A percentile compares a stretch with the other conserved stretches of the same genome.
phyloP scores from a whole-genome alignment of 257 asterid species.

The Euphrasia confusa region DNA sequence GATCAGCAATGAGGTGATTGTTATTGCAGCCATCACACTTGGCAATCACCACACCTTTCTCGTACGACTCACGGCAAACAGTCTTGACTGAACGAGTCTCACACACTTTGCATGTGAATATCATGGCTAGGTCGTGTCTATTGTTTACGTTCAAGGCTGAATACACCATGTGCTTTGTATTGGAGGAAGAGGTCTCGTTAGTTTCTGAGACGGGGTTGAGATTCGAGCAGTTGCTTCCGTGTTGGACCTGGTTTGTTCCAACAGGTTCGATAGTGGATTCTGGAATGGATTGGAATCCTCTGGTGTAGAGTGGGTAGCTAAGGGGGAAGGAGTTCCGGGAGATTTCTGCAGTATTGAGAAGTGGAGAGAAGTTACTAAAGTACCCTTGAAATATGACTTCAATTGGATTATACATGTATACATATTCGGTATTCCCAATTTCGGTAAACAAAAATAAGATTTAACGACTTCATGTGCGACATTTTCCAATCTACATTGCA shows the following conservation, averaged over 20 bases:
- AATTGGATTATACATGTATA: no score
- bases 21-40: constrained; percentile 78
- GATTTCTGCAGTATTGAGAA: constrained; percentile 35
- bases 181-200: constrained; percentile 16
- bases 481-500: neutral
- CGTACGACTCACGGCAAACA: constrained; percentile 68
- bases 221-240: constrained; percentile 33
- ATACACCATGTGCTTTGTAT: constrained; percentile 36
- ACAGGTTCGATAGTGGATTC: constrained; percentile 27
- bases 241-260: constrained; percentile 24
- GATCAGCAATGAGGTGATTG: constrained; percentile 81
- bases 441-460: neutral
- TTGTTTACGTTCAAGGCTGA: constrained; percentile 51
- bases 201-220: constrained; percentile 22
- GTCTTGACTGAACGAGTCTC: constrained; percentile 70
- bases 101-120: constrained; percentile 76
- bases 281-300: constrained; percentile 45
- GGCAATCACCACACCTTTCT: constrained; percentile 79
- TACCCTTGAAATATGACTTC: neutral
- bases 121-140: constrained; percentile 69
- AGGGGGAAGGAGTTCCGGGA: constrained; percentile 31
- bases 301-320: constrained; percentile 25
- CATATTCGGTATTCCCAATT: no score
- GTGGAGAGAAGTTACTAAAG: neutral
- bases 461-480: neutral